A percentile compares a stretch with the other conserved stretches of the same genome.
phyloP scores from a whole-genome alignment of 2,329 filamentous ascomycete genomes.

The Xylaria polymorpha region DNA sequence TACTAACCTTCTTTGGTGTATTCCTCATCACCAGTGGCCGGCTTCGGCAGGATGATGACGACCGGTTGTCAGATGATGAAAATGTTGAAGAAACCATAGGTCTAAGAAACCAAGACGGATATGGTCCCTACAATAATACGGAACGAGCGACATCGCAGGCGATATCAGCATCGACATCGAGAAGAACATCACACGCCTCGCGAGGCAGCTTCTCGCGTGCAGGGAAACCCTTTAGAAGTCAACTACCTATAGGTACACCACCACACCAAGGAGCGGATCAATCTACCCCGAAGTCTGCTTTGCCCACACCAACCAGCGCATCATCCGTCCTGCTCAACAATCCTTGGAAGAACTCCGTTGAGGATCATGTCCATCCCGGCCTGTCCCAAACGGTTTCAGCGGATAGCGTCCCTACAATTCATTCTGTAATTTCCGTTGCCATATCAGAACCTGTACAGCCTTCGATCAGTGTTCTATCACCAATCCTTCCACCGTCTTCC shows the following conservation, averaged over 20 bases:
- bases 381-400: constrained; percentile 50
- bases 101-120: constrained; percentile 60
- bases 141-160: constrained; percentile 35
- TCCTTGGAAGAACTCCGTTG: constrained; percentile 57
- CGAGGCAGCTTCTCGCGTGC: constrained; percentile 58
- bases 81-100: constrained; percentile 73
- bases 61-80: constrained; percentile 67
- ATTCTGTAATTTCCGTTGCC: constrained; percentile 45
- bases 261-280: constrained; percentile 51
- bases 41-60: constrained; percentile 65
- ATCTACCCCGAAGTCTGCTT: constrained; percentile 47
- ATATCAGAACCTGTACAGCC: constrained; percentile 47
- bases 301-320: constrained; percentile 51
- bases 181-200: constrained; percentile 62
- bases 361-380: constrained; percentile 51
- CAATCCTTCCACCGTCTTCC: constrained; percentile 41
- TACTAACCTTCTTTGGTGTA: constrained; percentile 95
- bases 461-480: constrained; percentile 38
- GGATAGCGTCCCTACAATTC: constrained; percentile 50
- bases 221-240: constrained; percentile 51
- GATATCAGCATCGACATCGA: constrained; percentile 51
- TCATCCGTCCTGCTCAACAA: constrained; percentile 56
- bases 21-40: constrained; percentile 94
- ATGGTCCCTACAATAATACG: constrained; percentile 50
- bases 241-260: constrained; percentile 53